Percentiles rank a stretch among this genome's conserved stretches.
These are phyloP conservation scores for Rhinocladiella similis DNA, from an alignment of 2,329 filamentous ascomycete genomes.

Conservation along the genomic window DNA sequence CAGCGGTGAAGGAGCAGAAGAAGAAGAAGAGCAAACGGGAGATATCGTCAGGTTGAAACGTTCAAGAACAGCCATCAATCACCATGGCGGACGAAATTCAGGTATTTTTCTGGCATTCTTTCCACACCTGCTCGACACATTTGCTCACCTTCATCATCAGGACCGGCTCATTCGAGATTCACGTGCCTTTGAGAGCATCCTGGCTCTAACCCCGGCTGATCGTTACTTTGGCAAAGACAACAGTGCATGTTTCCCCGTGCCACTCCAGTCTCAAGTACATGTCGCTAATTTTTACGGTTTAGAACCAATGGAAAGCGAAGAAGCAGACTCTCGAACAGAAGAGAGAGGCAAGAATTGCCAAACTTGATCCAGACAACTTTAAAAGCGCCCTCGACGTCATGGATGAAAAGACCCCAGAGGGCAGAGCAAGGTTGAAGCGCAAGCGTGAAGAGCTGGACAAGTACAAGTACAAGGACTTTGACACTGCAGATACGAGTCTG, in stretches of 20 bases:
- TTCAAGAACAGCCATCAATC: background rate
- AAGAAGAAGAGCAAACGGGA: background rate
- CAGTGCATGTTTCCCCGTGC: slow-evolving; percentile 61
- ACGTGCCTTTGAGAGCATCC: slow-evolving; percentile 79
- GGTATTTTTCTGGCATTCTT: slow-evolving; percentile 14
- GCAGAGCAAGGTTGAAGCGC: slow-evolving; percentile 69
- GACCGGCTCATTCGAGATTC: slow-evolving; percentile 55
- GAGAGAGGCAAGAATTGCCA: slow-evolving; percentile 77
- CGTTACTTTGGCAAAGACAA: slow-evolving; percentile 87
- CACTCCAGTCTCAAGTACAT: background rate
- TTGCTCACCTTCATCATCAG: slow-evolving; percentile 37
- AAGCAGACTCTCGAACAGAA: slow-evolving; percentile 94
- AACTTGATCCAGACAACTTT: slow-evolving; percentile 85
- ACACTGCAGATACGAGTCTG: slow-evolving; percentile 36
- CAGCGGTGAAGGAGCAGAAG: background rate
- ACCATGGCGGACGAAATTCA: slow-evolving; percentile 26
- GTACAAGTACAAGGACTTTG: slow-evolving; percentile 29
- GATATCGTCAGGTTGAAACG: background rate
- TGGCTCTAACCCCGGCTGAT: slow-evolving; percentile 86
- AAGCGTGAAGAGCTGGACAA: slow-evolving; percentile 68
- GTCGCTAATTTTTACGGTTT: slow-evolving; percentile 21
- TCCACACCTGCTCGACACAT: no score
- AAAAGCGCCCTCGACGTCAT: slow-evolving; percentile 92
- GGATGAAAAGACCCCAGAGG: slow-evolving; percentile 71
- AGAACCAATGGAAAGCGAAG: slow-evolving; percentile 94